phyloP scores from a whole-genome alignment of 106 monocot species.

The Vanilla planifolia region DNA sequence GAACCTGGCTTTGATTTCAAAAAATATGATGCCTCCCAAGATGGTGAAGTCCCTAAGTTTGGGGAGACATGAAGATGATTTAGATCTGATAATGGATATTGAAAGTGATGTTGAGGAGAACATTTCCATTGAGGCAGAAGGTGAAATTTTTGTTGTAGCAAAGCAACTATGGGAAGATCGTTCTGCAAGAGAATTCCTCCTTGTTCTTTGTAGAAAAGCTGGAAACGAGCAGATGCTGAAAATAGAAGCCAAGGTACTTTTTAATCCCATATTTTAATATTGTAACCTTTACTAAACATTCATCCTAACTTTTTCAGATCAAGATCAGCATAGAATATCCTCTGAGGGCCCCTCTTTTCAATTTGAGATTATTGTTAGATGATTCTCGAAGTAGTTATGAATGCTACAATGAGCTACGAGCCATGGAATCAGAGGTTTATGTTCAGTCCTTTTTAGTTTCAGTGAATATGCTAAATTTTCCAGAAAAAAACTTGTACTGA shows the following conservation, averaged over 20 bases:
- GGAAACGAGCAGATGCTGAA: constrained; percentile 30
- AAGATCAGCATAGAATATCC: constrained; percentile 84
- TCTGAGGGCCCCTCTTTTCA: constrained; percentile 79
- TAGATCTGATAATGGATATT: constrained; percentile 60
- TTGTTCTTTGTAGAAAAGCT: constrained; percentile 41
- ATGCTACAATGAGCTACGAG: constrained; percentile 83
- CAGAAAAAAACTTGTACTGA: no score
- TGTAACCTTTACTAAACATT: neutral
- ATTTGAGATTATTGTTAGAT: constrained; percentile 29
- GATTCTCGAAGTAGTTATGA: constrained; percentile 17
- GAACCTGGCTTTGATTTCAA: constrained; percentile 69
- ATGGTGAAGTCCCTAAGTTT: constrained; percentile 35
- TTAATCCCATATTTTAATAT: neutral
- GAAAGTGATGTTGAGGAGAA: constrained; percentile 72
- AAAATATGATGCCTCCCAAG: constrained; percentile 51
- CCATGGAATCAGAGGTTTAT: constrained; percentile 98
- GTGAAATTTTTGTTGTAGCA: constrained; percentile 24
- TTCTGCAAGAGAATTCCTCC: constrained; percentile 42
- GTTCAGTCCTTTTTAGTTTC: neutral
- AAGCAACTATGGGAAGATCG: constrained; percentile 55
- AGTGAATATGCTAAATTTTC: no score
- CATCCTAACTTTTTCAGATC: constrained; percentile 37
- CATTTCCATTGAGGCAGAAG: constrained; percentile 8
- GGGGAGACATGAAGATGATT: constrained; percentile 43
- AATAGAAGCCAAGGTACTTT: constrained; percentile 75